Percentiles rank a stretch among this genome's conserved stretches.
Evolutionary conservation across 768 basidiomycete species (phyloP).

Genomic region (Podaxis rugospora): DNA sequence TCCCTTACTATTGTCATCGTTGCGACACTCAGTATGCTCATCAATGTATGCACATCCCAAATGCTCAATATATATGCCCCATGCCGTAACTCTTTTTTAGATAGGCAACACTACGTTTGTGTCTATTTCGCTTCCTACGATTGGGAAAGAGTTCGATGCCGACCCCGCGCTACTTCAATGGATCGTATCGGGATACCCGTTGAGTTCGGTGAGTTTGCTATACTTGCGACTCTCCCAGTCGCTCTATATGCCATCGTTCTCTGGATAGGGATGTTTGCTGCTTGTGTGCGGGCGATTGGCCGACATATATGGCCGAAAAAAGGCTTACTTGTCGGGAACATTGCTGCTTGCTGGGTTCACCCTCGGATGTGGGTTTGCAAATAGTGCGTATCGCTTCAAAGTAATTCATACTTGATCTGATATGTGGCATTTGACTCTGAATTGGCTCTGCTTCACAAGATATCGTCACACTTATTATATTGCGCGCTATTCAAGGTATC

Average conservation of each 20-base stretch:
- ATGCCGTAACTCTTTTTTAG: slow-evolving; percentile 18
- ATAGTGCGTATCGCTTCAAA: slow-evolving; percentile 27
- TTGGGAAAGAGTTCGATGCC: slow-evolving; percentile 44
- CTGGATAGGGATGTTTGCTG: slow-evolving; percentile 65
- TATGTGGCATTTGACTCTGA: slow-evolving; percentile 22
- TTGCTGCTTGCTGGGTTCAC: slow-evolving; percentile 49
- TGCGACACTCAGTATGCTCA: slow-evolving; percentile 20
- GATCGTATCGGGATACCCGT: slow-evolving; percentile 59
- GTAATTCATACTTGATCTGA: slow-evolving; percentile 16
- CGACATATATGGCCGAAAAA: slow-evolving; percentile 75
- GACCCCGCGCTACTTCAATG: slow-evolving; percentile 55
- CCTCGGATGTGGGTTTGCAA: slow-evolving; percentile 60
- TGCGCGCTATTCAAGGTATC: slow-evolving; percentile 73
- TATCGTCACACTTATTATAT: slow-evolving; percentile 64
- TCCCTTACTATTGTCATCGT: neutral
- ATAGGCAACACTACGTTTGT: slow-evolving; percentile 43
- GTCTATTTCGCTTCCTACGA: slow-evolving; percentile 47
- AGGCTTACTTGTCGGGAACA: slow-evolving; percentile 59
- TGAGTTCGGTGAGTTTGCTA: slow-evolving; percentile 47
- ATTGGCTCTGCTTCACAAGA: slow-evolving; percentile 30
- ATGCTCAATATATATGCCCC: neutral
- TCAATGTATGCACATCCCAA: slow-evolving; percentile 22
- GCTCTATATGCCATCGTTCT: neutral
- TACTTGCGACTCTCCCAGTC: neutral
- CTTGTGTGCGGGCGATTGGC: slow-evolving; percentile 74